Conservation (phyloP, 106 monocot species). For the Xerophyta viscosa region DNA sequence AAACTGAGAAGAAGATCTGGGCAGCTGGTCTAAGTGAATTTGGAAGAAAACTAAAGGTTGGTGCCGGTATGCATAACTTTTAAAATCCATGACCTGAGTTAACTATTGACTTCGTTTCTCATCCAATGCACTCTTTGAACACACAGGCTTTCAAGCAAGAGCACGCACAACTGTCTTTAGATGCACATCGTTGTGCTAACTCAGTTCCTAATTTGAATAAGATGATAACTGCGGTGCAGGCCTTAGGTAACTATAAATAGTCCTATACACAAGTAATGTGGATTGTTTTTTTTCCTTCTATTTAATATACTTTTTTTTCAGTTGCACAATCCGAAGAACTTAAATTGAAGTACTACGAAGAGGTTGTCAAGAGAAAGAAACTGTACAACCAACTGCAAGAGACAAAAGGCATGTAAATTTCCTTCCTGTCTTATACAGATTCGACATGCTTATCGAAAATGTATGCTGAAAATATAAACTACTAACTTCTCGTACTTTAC, state of each 20-base stretch:
- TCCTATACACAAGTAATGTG: background rate
- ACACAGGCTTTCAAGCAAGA: constrained; percentile 57
- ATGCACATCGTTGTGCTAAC: constrained; percentile 64
- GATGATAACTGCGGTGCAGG: constrained; percentile 60
- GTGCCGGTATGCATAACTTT: constrained; percentile 9
- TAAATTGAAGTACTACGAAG: constrained; percentile 67
- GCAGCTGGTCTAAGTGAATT: constrained; percentile 36
- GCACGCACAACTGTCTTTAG: constrained; percentile 41
- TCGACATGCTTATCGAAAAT: no score
- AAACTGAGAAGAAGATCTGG: constrained; percentile 49
- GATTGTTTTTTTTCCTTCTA: constrained; percentile 4
- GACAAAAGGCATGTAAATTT: constrained; percentile 44
- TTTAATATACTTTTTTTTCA: constrained; percentile 13
- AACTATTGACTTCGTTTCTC: background rate
- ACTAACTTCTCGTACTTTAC: constrained; percentile 9
- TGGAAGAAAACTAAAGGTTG: constrained; percentile 67
- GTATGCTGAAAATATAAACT: no score
- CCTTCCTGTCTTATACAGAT: constrained; percentile 2
- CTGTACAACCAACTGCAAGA: constrained; percentile 76
- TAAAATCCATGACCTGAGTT: background rate
- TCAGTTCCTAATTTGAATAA: constrained; percentile 67
- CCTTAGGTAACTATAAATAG: constrained; percentile 41
- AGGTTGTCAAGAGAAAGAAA: constrained; percentile 63
- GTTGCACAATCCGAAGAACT: constrained; percentile 73
- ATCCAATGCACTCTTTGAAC: background rate